These are phyloP conservation scores for Dendrobium officinale DNA, from an alignment of 106 monocot genomes.

Conservation along the genomic window DNA sequence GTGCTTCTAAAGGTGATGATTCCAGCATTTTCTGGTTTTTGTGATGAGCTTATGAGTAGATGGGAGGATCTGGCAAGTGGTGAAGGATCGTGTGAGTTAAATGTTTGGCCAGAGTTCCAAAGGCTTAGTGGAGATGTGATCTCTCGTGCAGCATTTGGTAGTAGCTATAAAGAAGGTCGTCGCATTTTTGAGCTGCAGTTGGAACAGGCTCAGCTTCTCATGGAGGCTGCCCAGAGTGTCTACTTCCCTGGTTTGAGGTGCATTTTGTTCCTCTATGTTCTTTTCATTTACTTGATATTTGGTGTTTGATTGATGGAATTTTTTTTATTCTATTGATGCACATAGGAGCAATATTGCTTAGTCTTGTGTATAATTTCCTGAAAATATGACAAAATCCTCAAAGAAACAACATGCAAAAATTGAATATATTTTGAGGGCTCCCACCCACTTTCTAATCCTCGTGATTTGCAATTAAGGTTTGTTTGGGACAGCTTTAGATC, in stretches of 20 bases:
- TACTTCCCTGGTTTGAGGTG: slow-evolving; percentile 45
- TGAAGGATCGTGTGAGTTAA: slow-evolving; percentile 32
- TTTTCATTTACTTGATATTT: too few species aligned
- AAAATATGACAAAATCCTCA: too few species aligned
- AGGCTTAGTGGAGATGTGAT: slow-evolving; percentile 55
- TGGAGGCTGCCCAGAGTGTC: slow-evolving; percentile 14
- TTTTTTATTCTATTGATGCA: too few species aligned
- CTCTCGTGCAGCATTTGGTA: slow-evolving; percentile 60
- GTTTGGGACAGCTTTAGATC: too few species aligned
- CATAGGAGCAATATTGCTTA: too few species aligned
- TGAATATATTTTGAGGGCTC: too few species aligned
- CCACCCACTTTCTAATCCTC: too few species aligned
- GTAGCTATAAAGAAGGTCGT: slow-evolving; percentile 59
- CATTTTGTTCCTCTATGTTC: not conserved
- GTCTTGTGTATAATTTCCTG: too few species aligned
- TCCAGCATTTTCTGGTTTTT: slow-evolving; percentile 40
- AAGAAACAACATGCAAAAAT: too few species aligned
- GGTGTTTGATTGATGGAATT: too few species aligned
- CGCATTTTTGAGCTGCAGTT: slow-evolving; percentile 55
- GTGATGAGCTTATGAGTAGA: slow-evolving; percentile 32
- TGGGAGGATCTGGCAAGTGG: slow-evolving; percentile 20
- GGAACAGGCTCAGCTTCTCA: slow-evolving; percentile 30
- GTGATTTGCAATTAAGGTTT: too few species aligned
- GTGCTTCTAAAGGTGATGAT: slow-evolving; percentile 32
- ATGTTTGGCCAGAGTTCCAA: slow-evolving; percentile 63